Evolutionary conservation across 345 rosid genomes (phyloP).

Genomic region (Geranium brycei): DNA sequence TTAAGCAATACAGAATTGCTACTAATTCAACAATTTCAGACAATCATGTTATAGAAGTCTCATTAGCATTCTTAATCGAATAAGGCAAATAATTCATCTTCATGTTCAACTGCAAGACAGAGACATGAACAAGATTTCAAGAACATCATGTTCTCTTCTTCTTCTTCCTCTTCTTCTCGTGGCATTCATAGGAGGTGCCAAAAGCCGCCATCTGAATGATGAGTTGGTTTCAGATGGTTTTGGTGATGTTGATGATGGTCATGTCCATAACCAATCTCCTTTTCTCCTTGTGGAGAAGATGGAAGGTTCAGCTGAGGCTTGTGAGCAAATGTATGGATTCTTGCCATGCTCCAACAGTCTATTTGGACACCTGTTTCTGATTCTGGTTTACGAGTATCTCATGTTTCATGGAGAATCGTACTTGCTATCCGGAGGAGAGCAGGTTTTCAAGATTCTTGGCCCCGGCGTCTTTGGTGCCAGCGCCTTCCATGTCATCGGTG

Average conservation of each 20-base stretch:
- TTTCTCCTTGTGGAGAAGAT: not conserved
- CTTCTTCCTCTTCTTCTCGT: not conserved
- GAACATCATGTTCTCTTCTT: not conserved
- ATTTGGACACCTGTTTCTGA: constrained; percentile 16
- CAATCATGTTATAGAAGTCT: too few relatives aligned
- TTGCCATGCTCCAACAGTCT: constrained; percentile 19
- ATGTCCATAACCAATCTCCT: constrained; percentile 3
- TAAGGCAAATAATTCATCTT: not conserved
- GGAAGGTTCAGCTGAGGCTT: not conserved
- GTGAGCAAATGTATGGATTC: constrained; percentile 23
- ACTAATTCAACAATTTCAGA: too few relatives aligned
- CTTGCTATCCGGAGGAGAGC: constrained; percentile 13
- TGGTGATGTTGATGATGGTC: not conserved
- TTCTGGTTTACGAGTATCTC: constrained; percentile 17
- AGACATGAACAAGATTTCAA: not conserved
- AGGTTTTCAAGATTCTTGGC: constrained; percentile 20
- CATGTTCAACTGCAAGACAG: not conserved
- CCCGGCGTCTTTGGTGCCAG: constrained; percentile 21
- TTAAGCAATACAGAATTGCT: too few relatives aligned
- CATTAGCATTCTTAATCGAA: too few relatives aligned
- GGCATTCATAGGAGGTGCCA: not conserved
- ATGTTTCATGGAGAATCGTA: constrained; percentile 23
- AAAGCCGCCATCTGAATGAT: constrained; percentile 4
- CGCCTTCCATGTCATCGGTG: constrained; percentile 18
- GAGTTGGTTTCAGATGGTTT: constrained; percentile 6